Conservation (phyloP, 306 rosid species). For the Castanea sativa region DNA sequence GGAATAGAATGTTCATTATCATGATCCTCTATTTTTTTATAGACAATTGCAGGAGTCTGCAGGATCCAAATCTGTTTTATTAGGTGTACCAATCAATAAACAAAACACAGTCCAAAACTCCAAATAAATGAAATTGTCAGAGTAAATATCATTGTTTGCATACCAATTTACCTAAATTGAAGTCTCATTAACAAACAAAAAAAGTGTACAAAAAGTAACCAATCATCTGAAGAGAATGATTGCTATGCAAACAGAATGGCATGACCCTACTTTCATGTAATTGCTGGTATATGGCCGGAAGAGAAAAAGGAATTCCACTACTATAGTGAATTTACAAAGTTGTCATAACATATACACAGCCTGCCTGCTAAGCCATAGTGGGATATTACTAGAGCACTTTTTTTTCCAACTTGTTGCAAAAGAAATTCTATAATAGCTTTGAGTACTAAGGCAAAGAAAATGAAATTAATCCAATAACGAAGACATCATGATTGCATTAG, state of each 20-base stretch:
- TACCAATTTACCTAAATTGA: background rate
- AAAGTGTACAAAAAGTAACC: too few species aligned
- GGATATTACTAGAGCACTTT: background rate
- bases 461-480: conserved; percentile 34
- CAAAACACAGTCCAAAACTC: background rate
- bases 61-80: background rate
- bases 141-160: background rate
- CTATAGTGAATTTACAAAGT: background rate
- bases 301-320: background rate
- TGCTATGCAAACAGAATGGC: background rate
- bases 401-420: background rate
- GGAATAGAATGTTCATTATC: background rate
- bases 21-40: background rate
- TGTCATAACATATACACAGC: background rate
- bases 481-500: conserved; percentile 67
- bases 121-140: background rate
- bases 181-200: too few species aligned
- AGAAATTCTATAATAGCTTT: conserved; percentile 8
- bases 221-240: too few species aligned
- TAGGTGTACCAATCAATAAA: background rate
- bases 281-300: background rate
- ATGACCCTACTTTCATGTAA: background rate
- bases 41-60: background rate
- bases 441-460: conserved; percentile 29
- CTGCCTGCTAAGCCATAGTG: background rate